A percentile compares a stretch with the other conserved stretches of the same genome.
phyloP scores from a whole-genome alignment of 2,329 filamentous ascomycete species.

The Ceratocystis lukuohia region DNA sequence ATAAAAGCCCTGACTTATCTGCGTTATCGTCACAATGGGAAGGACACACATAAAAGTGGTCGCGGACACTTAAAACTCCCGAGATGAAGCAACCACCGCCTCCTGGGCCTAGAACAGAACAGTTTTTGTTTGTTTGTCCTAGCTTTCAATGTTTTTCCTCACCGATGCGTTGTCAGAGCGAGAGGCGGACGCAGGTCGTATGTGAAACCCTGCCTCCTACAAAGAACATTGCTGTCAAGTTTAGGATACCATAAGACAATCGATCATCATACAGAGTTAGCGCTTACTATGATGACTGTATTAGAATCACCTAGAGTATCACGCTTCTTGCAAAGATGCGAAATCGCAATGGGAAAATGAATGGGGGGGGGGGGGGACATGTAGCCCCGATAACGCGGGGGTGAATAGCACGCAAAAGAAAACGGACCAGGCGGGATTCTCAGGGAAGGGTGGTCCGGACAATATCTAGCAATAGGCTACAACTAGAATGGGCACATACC shows the following conservation, averaged over 20 bases:
- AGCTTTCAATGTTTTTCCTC: background rate
- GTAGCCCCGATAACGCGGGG: background rate
- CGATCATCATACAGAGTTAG: background rate
- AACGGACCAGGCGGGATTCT: background rate
- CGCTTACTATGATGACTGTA: background rate
- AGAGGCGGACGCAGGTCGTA: no score
- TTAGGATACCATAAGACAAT: background rate
- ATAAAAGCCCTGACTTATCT: background rate
- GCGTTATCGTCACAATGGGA: background rate
- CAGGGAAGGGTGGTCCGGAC: background rate
- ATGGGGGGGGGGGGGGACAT: background rate
- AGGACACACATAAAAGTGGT: background rate
- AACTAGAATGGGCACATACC: background rate
- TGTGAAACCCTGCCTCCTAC: no score
- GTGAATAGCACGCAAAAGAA: background rate
- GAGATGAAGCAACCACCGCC: background rate
- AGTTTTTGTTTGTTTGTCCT: background rate
- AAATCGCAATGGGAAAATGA: background rate
- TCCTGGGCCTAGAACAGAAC: background rate
- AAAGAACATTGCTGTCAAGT: no score
- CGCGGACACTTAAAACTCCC: background rate
- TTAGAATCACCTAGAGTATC: background rate
- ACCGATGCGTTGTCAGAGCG: background rate
- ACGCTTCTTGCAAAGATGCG: background rate
- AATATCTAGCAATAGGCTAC: no score